Base-by-base conservation (phyloP, 1,284 basidiomycete species). In the Puccinia polysora region DNA sequence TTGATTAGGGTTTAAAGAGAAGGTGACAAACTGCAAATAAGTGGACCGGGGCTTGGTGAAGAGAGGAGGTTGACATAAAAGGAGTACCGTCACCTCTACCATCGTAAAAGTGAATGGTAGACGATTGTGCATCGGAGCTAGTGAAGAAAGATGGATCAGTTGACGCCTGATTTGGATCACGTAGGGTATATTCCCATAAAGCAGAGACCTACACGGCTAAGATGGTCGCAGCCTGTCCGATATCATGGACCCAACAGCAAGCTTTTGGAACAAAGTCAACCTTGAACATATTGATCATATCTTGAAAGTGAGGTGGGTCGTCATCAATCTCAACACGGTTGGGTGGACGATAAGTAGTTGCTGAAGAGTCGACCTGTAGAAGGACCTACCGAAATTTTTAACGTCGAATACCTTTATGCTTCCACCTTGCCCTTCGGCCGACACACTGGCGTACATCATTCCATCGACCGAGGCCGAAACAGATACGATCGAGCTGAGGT, bases 271-370 rank as follows among this genome's bases (percentile, higher is more conserved):
- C 85, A 78, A 86, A 97, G 0, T 85, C 87, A 62, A 99, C 83
- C 77, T 91, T 90, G 74, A 99, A 85, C 82, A 97, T 97, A 80
- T 97, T 98, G 80, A 98, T 98, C 89, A 98, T 96, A 80, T 98
- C 93, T 96, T n/a, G n/a, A n/a, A n/a, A n/a, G n/a, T n/a, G n/a
- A n/a, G n/a, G n/a, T n/a, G n/a, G n/a, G n/a, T n/a, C n/a, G n/a
- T n/a, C n/a, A n/a, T n/a, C n/a, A n/a, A n/a, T n/a, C n/a, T n/a
- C n/a, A n/a, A n/a, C n/a, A n/a, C n/a, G n/a, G n/a, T n/a, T n/a
- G n/a, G n/a, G n/a, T n/a, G n/a, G n/a, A n/a, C n/a, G n/a, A n/a
- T n/a, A n/a, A n/a, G n/a, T n/a, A n/a, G n/a, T n/a, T n/a, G n/a
- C n/a, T n/a, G n/a, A n/a, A n/a, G n/a, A n/a, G n/a, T n/a, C n/a